These are phyloP conservation scores for Amauroascus verrucosus DNA, from an alignment of 2,329 filamentous ascomycete species.

Conservation along the genomic window DNA sequence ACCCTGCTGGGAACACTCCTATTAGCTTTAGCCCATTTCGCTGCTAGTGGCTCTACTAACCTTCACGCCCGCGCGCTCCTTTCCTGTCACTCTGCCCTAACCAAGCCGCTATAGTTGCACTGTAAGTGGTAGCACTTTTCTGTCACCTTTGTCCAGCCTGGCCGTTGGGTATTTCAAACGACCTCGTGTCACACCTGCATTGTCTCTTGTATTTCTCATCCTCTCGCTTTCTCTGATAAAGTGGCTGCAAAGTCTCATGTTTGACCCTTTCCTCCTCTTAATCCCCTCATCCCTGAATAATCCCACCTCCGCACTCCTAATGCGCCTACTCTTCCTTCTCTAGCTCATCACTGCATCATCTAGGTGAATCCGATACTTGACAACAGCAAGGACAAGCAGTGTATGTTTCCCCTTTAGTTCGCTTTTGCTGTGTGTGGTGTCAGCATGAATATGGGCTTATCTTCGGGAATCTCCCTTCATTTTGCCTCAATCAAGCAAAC, in stretches of 20 bases:
- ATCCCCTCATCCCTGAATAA: neutral
- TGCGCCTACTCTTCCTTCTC: conserved; percentile 5
- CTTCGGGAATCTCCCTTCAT: neutral
- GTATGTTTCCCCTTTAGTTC: too few relatives aligned
- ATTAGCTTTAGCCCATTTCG: too few relatives aligned
- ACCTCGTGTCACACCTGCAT: neutral
- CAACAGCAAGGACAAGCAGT: too few relatives aligned
- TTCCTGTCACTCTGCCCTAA: neutral
- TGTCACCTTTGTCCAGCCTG: neutral
- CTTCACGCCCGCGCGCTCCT: neutral
- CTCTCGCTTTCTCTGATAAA: neutral
- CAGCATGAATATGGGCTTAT: neutral
- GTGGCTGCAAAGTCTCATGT: neutral
- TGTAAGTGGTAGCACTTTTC: neutral
- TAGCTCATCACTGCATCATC: conserved; percentile 1
- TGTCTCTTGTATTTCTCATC: neutral
- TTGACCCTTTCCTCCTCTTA: neutral
- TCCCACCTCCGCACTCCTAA: neutral
- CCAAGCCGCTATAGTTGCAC: neutral
- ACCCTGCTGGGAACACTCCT: too few relatives aligned
- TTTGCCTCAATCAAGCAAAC: neutral
- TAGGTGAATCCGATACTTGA: too few relatives aligned
- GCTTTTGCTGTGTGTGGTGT: too few relatives aligned
- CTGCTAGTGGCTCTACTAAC: neutral
- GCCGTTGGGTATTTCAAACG: neutral